These are phyloP conservation scores for Filosporella fistucella DNA, from an alignment of 495 filamentous ascomycete genomes.

Conservation along the genomic window DNA sequence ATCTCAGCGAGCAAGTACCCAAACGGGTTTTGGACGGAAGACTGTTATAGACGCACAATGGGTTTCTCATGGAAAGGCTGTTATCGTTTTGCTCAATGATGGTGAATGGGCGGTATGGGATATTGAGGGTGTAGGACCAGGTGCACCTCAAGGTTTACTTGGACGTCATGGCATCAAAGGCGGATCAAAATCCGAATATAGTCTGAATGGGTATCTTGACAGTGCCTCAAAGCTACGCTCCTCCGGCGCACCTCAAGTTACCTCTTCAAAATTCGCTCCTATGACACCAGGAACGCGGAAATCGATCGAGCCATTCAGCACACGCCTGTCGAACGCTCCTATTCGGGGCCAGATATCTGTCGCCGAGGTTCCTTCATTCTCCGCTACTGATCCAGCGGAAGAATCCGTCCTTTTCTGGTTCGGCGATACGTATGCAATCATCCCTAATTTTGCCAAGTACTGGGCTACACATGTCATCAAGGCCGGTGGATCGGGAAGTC, in stretches of 20 bases:
- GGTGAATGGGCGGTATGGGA: constrained; percentile 97
- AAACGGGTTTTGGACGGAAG: constrained; percentile 53
- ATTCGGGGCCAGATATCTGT: constrained; percentile 64
- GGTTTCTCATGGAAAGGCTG: constrained; percentile 72
- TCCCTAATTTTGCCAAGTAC: constrained; percentile 60
- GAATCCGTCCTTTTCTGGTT: constrained; percentile 67
- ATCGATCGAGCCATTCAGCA: constrained; percentile 22
- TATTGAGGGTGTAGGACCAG: constrained; percentile 62
- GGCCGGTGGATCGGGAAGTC: constrained; percentile 41
- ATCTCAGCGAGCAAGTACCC: constrained; percentile 30
- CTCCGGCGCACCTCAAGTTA: constrained; percentile 31
- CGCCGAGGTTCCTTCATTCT: constrained; percentile 32
- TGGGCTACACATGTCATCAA: constrained; percentile 59
- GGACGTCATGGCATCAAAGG: constrained; percentile 61
- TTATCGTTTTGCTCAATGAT: constrained; percentile 73
- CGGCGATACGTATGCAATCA: constrained; percentile 54
- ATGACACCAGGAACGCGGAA: constrained; percentile 82
- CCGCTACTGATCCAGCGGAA: constrained; percentile 46
- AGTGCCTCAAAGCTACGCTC: constrained; percentile 22
- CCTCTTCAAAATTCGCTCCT: constrained; percentile 60
- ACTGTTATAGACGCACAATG: constrained; percentile 77
- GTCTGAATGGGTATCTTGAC: constrained; percentile 63
- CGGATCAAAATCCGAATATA: constrained; percentile 61
- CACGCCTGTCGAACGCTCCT: constrained; percentile 26
- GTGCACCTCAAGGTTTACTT: constrained; percentile 45